Percentiles rank a stretch among this genome's conserved stretches.
These are phyloP conservation scores for Suhomyces faveliae DNA, from an alignment of 805 yeast genomes.

Conservation along the genomic window DNA sequence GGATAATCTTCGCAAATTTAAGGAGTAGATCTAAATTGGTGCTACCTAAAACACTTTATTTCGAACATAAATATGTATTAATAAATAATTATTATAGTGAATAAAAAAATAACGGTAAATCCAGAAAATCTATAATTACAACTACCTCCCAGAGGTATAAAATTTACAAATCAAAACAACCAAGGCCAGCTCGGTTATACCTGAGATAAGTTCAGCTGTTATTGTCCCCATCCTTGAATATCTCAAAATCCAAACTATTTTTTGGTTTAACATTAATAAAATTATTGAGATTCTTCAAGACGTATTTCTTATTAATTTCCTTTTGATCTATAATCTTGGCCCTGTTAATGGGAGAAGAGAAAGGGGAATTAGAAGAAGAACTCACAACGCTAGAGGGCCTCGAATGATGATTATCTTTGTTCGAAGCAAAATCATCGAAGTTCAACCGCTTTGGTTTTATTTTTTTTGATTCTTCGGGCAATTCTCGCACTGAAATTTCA, in stretches of 20 bases:
- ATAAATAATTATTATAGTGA: background rate
- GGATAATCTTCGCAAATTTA: conserved; percentile 42
- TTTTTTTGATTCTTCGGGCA: conserved; percentile 29
- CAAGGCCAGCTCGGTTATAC: background rate
- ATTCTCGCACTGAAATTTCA: conserved; percentile 25
- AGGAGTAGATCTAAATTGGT: conserved; percentile 4
- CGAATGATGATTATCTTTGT: background rate
- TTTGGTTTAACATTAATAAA: conserved; percentile 11
- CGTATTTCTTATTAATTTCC: conserved; percentile 12
- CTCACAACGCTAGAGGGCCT: background rate
- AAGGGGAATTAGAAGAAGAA: background rate
- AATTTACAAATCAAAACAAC: background rate
- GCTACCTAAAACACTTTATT: background rate
- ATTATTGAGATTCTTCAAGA: conserved; percentile 10
- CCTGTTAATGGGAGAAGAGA: conserved; percentile 7
- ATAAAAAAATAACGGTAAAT: background rate
- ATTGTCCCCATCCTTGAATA: conserved; percentile 7
- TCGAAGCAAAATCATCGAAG: conserved; percentile 17
- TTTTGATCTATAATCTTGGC: conserved; percentile 4
- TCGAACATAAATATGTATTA: background rate
- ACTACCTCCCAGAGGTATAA: conserved; percentile 1
- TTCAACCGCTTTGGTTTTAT: conserved; percentile 40
- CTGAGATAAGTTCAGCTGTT: background rate
- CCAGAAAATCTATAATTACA: background rate
- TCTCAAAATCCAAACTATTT: conserved; percentile 12